A percentile compares a stretch with the other conserved stretches of the same genome.
phyloP scores from a whole-genome alignment of 306 rosid species.

The Citrullus amarus region DNA sequence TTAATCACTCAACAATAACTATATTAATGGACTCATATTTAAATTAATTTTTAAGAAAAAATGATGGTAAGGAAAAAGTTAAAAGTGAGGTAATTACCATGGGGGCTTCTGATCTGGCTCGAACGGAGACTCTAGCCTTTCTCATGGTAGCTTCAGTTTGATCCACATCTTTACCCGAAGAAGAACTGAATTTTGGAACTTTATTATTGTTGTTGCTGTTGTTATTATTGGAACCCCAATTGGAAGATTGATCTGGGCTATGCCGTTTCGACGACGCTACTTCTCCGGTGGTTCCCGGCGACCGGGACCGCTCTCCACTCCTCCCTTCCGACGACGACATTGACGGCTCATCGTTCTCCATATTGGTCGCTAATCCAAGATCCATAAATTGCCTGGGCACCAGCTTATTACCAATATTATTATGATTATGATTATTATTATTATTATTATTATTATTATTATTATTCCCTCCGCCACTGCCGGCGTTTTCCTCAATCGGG shows the following conservation, averaged over 20 bases:
- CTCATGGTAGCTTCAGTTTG: constrained; percentile 72
- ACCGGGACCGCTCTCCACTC: constrained; percentile 26
- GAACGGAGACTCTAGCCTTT: constrained; percentile 67
- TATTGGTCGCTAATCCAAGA: constrained; percentile 45
- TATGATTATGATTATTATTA: no score
- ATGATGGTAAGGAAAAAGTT: neutral
- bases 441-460: no score
- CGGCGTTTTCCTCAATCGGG: neutral
- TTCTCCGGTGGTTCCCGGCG: constrained; percentile 16
- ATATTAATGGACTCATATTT: no score
- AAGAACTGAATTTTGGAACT: constrained; percentile 29
- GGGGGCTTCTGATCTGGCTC: constrained; percentile 68
- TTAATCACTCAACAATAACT: no score
- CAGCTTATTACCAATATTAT: neutral
- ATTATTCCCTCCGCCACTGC: neutral
- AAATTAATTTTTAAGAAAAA: no score
- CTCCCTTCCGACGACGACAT: constrained; percentile 36
- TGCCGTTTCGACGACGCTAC: constrained; percentile 20
- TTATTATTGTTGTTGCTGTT: constrained; percentile 7
- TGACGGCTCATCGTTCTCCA: constrained; percentile 24
- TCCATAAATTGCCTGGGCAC: constrained; percentile 57
- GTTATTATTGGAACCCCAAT: constrained; percentile 18
- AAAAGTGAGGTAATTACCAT: constrained; percentile 28
- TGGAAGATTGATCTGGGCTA: constrained; percentile 29
- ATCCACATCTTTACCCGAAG: constrained; percentile 22